Evolutionary conservation across 1,284 basidiomycete genomes (phyloP).

Genomic region (Xerocomus amazonicus): DNA sequence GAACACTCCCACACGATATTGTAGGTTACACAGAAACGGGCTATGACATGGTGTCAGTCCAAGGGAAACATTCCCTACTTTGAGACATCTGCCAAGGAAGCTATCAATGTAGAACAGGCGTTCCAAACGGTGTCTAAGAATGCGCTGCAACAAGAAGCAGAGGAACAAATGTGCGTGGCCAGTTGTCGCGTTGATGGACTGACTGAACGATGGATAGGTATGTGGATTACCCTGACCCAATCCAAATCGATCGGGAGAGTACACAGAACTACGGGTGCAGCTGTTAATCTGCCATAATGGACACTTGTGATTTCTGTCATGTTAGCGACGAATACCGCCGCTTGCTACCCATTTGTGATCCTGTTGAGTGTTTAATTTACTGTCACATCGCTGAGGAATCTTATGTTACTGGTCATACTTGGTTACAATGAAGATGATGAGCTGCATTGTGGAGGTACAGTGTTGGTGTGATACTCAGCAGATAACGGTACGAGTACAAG

Average conservation of each 20-base stretch:
- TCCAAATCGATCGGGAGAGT: conserved; percentile 92
- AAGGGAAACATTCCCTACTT: conserved; percentile 99
- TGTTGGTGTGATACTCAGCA: conserved; percentile 8
- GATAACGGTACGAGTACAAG: conserved; percentile 27
- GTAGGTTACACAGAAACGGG: conserved; percentile 97
- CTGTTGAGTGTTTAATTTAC: conserved; percentile 36
- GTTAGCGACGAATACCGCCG: conserved; percentile 23
- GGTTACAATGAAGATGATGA: conserved; percentile 6
- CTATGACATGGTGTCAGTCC: conserved; percentile 99
- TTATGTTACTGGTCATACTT: conserved; percentile 21
- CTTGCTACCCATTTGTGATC: conserved; percentile 33
- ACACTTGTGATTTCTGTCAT: conserved; percentile 28
- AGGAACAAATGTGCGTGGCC: conserved; percentile 83
- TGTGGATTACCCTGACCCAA: conserved; percentile 98
- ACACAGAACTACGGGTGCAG: conserved; percentile 92
- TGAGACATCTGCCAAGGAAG: conserved; percentile 99
- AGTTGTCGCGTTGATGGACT: conserved; percentile 1
- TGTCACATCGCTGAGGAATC: conserved; percentile 21
- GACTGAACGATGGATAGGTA: conserved; percentile 54
- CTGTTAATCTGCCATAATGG: conserved; percentile 54
- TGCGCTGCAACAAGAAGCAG: conserved; percentile 94
- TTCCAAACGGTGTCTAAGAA: conserved; percentile 99
- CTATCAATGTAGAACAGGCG: conserved; percentile 99
- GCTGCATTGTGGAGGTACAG: conserved; percentile 10
- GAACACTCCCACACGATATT: conserved; percentile 1